phyloP scores from a whole-genome alignment of 2,329 filamentous ascomycete genomes.

The Fusarium mundagurra region DNA sequence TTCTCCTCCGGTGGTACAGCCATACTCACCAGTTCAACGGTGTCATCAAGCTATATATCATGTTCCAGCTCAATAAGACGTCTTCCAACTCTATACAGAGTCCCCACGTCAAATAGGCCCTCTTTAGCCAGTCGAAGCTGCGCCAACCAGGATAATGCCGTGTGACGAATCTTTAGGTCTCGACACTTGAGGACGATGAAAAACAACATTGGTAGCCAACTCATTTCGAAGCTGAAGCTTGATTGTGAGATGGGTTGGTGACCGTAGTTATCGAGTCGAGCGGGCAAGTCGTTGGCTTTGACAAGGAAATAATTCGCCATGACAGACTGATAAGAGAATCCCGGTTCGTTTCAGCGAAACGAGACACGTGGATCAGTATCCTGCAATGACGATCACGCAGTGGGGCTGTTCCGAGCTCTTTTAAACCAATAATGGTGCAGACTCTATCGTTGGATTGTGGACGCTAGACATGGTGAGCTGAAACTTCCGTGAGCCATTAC shows the following conservation, averaged over 20 bases:
- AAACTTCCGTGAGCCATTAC: neutral
- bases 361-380: neutral
- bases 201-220: neutral
- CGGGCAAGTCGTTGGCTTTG: neutral
- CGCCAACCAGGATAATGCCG: neutral
- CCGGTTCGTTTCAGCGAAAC: neutral
- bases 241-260: neutral
- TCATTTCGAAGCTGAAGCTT: slow-evolving; percentile 16
- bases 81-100: slow-evolving; percentile 12
- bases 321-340: neutral
- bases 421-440: neutral
- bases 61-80: slow-evolving; percentile 4
- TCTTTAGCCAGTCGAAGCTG: slow-evolving; percentile 5
- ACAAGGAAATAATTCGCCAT: neutral
- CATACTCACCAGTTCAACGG: fast-evolving
- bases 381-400: neutral
- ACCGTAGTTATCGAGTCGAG: neutral
- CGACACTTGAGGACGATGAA: slow-evolving; percentile 5
- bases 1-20: neutral
- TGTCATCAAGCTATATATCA: neutral
- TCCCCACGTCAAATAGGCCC: slow-evolving; percentile 11
- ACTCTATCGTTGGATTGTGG: no score
- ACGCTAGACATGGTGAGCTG: no score
- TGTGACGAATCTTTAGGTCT: neutral
- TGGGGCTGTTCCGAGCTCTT: neutral